Evolutionary conservation across 2,329 filamentous ascomycete species (phyloP).

Genomic region (Botrytis porri): DNA sequence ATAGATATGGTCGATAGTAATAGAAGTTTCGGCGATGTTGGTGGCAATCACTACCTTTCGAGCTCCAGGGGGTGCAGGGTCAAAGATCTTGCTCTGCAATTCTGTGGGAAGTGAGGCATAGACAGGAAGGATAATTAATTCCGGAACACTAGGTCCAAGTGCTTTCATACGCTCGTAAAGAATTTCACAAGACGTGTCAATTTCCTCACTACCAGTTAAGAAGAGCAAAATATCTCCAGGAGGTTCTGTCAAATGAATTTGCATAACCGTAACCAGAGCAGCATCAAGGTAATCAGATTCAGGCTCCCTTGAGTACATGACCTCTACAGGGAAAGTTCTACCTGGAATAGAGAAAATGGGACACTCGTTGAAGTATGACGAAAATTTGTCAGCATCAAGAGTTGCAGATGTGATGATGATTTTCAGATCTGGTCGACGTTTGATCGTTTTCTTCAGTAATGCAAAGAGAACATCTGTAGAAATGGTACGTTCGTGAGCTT

Average conservation of each 20-base stretch:
- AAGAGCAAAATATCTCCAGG: conserved; percentile 94
- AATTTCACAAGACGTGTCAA: conserved; percentile 91
- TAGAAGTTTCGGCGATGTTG: conserved; percentile 96
- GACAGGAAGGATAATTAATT: conserved; percentile 90
- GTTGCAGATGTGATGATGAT: conserved; percentile 96
- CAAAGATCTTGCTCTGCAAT: conserved; percentile 92
- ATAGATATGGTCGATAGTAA: conserved; percentile 97
- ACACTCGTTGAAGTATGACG: conserved; percentile 90
- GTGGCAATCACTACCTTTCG: conserved; percentile 97
- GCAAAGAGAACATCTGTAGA: conserved; percentile 94
- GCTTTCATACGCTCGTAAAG: conserved; percentile 95
- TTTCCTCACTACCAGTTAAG: conserved; percentile 95
- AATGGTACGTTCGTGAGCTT: conserved; percentile 96
- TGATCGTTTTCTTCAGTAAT: conserved; percentile 87
- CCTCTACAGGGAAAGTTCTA: conserved; percentile 90
- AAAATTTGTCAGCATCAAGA: conserved; percentile 96
- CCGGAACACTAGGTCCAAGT: conserved; percentile 82
- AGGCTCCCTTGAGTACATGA: conserved; percentile 91
- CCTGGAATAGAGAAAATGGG: conserved; percentile 97
- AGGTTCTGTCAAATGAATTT: conserved; percentile 92
- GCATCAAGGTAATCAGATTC: conserved; percentile 95
- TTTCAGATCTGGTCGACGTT: conserved; percentile 81
- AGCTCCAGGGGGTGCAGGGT: conserved; percentile 79
- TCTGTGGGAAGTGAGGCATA: conserved; percentile 92
- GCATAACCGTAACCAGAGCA: conserved; percentile 94